Base-by-base conservation (phyloP, 2,329 filamentous ascomycete genomes). In the Pseudocercospora fijiensis region DNA sequence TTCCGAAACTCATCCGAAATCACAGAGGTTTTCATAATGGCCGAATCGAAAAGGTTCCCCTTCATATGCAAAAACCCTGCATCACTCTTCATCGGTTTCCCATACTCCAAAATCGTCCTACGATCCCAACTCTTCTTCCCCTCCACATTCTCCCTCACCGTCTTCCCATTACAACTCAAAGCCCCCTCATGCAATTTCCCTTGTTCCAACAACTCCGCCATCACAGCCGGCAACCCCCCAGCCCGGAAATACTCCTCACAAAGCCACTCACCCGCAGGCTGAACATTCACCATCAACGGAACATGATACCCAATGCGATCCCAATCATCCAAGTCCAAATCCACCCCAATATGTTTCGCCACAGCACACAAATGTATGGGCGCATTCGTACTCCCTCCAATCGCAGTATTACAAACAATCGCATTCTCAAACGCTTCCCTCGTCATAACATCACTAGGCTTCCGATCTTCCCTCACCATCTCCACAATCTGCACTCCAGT, bases 381-480 rank as follows among this genome's bases (percentile, higher is more conserved):
- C 0, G 83, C 83, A 65, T 86, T 86, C 3, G 83, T 85, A 65
- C 81, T 84, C 13, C 84, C 84, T 26, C 84, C 84, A 59, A 85
- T 84, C 20, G 83, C 83, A 1, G 82, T 83, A 65, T 84, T 85
- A 47, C 78, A 79, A 5, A 81, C 80, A 27, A 86, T 83, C 6
- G 82, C 83, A 64, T 85, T 86, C 73, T 85, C 83, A 62, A 86
- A 85, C 0, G 84, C 82, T 61, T 81, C 72, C 3, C 82, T 76
- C 0, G 83, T 85, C 79, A 85, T 79, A 69, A 85, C 82, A 63
- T 85, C 83, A 66, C 79, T 82, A 2, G 83, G 83, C 64, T 73
- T 74, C 2, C 71, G 63, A 37, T 73, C 72, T 1, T 62, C 62
- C 41, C 68, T 66, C 20, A 74, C 71, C 71, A 73, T 73, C 51